These are phyloP conservation scores for Zalerion maritima DNA, from an alignment of 495 filamentous ascomycete genomes.

Conservation along the genomic window DNA sequence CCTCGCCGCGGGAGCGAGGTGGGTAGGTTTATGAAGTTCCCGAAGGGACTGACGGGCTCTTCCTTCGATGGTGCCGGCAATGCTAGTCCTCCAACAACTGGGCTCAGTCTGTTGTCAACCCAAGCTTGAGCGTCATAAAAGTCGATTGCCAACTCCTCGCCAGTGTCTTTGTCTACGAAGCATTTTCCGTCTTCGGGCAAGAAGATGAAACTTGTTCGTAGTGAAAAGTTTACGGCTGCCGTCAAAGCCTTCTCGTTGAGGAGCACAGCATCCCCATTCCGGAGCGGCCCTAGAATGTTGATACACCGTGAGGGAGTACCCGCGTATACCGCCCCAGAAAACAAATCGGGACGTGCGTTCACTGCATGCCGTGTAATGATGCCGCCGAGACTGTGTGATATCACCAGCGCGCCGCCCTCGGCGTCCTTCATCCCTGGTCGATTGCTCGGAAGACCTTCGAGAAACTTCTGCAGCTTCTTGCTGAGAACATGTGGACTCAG, in stretches of 20 bases:
- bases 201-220: conserved; percentile 73
- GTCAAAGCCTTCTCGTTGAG: conserved; percentile 83
- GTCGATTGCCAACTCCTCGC: conserved; percentile 68
- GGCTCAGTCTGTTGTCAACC: conserved; percentile 65
- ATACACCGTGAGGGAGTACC: conserved; percentile 76
- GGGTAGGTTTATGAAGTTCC: conserved; percentile 23
- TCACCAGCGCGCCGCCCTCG: conserved; percentile 58
- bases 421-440: conserved; percentile 27
- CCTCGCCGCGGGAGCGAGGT: conserved; percentile 19
- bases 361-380: conserved; percentile 82
- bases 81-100: conserved; percentile 49
- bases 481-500: conserved; percentile 71
- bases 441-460: conserved; percentile 67
- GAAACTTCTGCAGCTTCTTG: conserved; percentile 48
- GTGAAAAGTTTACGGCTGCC: conserved; percentile 86
- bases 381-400: conserved; percentile 83
- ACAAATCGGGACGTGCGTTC: conserved; percentile 75
- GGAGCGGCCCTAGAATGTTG: conserved; percentile 79
- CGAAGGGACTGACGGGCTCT: conserved; percentile 15
- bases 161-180: conserved; percentile 72
- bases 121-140: conserved; percentile 73
- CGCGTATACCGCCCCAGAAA: conserved; percentile 75
- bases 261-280: conserved; percentile 83
- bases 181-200: conserved; percentile 80
- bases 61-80: conserved; percentile 29